phyloP scores from a whole-genome alignment of 2,329 filamentous ascomycete genomes.

The Orbilia blumenaviensis region DNA sequence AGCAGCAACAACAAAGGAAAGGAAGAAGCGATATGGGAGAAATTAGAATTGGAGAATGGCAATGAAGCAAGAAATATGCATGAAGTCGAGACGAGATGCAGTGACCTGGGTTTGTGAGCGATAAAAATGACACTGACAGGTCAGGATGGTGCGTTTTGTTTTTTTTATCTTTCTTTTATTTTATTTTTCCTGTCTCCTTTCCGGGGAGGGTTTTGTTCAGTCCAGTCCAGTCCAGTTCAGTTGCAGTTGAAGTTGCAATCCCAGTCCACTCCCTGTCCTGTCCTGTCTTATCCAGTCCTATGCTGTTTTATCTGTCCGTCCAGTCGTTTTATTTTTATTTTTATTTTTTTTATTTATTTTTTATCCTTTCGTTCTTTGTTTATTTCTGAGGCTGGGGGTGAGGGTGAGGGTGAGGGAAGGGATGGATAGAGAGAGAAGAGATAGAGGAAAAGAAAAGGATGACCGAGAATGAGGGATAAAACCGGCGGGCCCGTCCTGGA shows the following conservation, averaged over 20 bases:
- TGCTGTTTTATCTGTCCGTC: too few relatives aligned
- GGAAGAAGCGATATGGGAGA: not conserved
- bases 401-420: not conserved
- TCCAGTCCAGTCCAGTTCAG: too few relatives aligned
- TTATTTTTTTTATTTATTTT: too few relatives aligned
- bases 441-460: not conserved
- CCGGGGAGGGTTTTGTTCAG: too few relatives aligned
- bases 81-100: slow-evolving; percentile 9
- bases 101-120: not conserved
- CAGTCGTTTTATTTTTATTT: not conserved
- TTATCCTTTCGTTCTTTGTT: too few relatives aligned
- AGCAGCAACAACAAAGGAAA: not conserved
- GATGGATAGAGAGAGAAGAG: not conserved
- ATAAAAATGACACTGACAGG: not conserved
- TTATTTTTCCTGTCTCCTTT: not conserved
- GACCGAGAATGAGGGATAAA: not conserved
- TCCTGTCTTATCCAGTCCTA: too few relatives aligned
- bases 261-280: too few relatives aligned
- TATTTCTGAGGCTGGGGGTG: not conserved
- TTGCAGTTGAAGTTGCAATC: too few relatives aligned
- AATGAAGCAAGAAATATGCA: slow-evolving; percentile 1
- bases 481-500: not conserved
- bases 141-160: not conserved
- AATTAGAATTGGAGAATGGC: not conserved
- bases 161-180: not conserved